Conservation (phyloP, 1,284 basidiomycete genomes). For the Heterobasidion irregulare region DNA sequence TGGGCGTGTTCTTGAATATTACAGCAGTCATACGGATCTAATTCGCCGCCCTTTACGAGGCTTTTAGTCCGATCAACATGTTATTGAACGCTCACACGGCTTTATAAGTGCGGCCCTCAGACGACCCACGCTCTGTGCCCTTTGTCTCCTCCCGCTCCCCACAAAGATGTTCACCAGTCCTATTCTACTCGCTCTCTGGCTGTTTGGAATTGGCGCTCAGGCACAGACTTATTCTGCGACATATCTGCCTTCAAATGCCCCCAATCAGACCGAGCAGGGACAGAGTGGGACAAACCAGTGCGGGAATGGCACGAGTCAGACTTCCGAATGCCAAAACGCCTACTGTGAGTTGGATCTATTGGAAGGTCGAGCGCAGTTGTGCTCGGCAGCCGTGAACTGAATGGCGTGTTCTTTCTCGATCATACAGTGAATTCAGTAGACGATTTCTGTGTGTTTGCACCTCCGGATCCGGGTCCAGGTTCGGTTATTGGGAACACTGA, state of each 20-base stretch:
- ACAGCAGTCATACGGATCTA: too few relatives aligned
- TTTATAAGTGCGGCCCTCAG: too few relatives aligned
- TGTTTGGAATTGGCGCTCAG: slow-evolving; percentile 15
- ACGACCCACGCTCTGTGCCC: too few relatives aligned
- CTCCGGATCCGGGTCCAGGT: slow-evolving; percentile 45
- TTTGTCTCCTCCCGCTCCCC: too few relatives aligned
- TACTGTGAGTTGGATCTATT: slow-evolving; percentile 33
- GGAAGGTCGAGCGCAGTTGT: background rate
- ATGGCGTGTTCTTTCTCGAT: background rate
- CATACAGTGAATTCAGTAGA: slow-evolving; percentile 48
- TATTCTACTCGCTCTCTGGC: slow-evolving; percentile 5
- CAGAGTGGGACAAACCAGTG: slow-evolving; percentile 63
- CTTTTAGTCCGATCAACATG: too few relatives aligned
- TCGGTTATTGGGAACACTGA: slow-evolving; percentile 50
- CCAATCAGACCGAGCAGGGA: slow-evolving; percentile 45
- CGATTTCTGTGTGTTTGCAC: slow-evolving; percentile 54
- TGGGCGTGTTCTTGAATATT: too few relatives aligned
- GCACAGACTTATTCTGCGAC: slow-evolving; percentile 29
- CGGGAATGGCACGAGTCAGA: slow-evolving; percentile 46
- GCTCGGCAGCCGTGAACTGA: background rate
- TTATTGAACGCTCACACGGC: too few relatives aligned
- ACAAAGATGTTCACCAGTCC: slow-evolving; percentile 4
- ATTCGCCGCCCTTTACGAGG: too few relatives aligned
- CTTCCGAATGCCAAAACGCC: slow-evolving; percentile 58
- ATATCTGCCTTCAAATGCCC: slow-evolving; percentile 34